Percentiles rank a stretch among this genome's conserved stretches.
Conservation (phyloP, 352 stramenopile species). For the Globisporangium megalacanthum region DNA sequence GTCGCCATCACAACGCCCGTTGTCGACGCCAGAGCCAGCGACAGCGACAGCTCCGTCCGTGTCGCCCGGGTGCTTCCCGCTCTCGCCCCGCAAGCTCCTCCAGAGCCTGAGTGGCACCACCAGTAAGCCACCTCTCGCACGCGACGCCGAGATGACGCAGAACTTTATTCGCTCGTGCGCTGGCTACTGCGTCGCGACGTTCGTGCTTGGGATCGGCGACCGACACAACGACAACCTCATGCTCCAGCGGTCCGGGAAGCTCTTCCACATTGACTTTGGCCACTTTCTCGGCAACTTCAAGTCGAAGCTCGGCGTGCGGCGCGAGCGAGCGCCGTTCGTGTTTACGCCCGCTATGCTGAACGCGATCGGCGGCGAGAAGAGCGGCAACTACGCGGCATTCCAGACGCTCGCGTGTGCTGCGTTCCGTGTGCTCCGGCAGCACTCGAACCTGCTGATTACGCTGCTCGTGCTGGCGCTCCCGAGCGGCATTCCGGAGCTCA, state of each 20-base stretch:
- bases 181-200: conserved; percentile 92
- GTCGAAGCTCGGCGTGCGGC: conserved; percentile 88
- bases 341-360: conserved; percentile 89
- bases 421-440: conserved; percentile 60
- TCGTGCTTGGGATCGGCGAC: conserved; percentile 91
- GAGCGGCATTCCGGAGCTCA: conserved; percentile 78
- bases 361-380: conserved; percentile 77
- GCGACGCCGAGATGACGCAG: conserved; percentile 56
- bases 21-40: conserved; percentile 14
- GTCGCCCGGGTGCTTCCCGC: conserved; percentile 39
- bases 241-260: conserved; percentile 89
- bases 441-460: conserved; percentile 83
- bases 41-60: conserved; percentile 17
- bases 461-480: conserved; percentile 74
- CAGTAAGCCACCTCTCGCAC: conserved; percentile 5
- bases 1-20: background rate
- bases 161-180: conserved; percentile 89
- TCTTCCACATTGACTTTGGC: conserved; percentile 97
- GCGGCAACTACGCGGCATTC: conserved; percentile 73
- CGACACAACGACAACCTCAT: conserved; percentile 96
- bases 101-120: conserved; percentile 20
- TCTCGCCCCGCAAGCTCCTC: conserved; percentile 34
- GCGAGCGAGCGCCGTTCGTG: conserved; percentile 89
- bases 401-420: conserved; percentile 54
- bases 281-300: conserved; percentile 96